Percentiles rank a stretch among this genome's conserved stretches.
Evolutionary conservation across 176 grass and related monocot species (phyloP).

Genomic region (Urochloa ruziziensis): DNA sequence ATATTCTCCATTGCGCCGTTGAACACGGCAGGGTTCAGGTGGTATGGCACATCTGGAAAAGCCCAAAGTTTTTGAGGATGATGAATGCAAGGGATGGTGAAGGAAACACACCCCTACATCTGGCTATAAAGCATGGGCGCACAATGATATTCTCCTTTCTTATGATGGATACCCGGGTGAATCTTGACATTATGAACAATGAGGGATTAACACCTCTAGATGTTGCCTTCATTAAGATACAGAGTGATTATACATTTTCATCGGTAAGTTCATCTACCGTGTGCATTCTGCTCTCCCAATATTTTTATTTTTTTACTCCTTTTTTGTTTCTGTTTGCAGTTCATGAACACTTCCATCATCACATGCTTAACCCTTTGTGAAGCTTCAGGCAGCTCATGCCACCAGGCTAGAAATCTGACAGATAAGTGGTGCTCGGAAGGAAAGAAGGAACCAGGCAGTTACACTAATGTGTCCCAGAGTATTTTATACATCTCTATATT

Average conservation of each 20-base stretch:
- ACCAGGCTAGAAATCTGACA: background rate
- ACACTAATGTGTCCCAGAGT: background rate
- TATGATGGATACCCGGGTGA: background rate
- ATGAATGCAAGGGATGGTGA: constrained; percentile 12
- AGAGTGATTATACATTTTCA: background rate
- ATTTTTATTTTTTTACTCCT: background rate
- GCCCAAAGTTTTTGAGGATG: background rate
- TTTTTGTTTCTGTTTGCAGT: background rate
- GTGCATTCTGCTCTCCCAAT: background rate
- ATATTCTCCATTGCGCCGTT: constrained; percentile 18
- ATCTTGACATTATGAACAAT: constrained; percentile 14
- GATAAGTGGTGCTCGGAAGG: background rate
- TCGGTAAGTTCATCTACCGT: background rate
- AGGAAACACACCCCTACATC: constrained; percentile 38
- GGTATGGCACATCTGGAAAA: constrained; percentile 3
- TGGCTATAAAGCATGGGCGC: background rate
- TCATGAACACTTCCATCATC: background rate
- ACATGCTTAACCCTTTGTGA: background rate
- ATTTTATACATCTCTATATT: background rate
- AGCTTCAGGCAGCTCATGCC: background rate
- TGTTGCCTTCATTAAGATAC: constrained; percentile 4
- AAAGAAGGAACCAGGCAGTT: background rate
- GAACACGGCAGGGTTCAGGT: background rate
- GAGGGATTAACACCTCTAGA: constrained; percentile 35
- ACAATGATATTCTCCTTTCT: constrained; percentile 2